Percentiles rank a stretch among this genome's conserved stretches.
Evolutionary conservation across 139 green algal genomes (phyloP).

Genomic region (Dunaliella primolecta): DNA sequence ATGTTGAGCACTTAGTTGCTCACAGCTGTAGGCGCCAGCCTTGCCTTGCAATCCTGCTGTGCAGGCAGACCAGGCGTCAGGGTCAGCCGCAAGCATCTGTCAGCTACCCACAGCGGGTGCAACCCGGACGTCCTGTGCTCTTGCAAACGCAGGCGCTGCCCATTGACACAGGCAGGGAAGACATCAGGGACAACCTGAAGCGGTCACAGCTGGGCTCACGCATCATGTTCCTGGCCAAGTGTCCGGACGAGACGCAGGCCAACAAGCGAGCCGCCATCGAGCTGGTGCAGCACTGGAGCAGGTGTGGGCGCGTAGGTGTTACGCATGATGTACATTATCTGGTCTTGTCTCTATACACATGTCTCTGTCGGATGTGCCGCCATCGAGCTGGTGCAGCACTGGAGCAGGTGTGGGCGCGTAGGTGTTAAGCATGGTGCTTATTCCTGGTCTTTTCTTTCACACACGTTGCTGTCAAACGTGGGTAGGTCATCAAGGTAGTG

Average conservation of each 20-base stretch:
- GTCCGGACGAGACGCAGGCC: constrained; percentile 35
- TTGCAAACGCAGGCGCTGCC: constrained; percentile 28
- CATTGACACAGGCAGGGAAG: constrained; percentile 46
- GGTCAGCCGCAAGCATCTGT: too few species aligned
- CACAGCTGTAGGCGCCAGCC: too few species aligned
- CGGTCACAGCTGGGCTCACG: constrained; percentile 36
- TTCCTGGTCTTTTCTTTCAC: too few species aligned
- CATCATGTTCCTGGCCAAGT: constrained; percentile 50
- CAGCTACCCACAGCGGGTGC: too few species aligned
- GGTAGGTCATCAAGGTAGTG: constrained; percentile 42
- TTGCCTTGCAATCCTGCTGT: too few species aligned
- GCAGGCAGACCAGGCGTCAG: too few species aligned
- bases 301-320: not conserved
- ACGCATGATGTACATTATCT: not conserved
- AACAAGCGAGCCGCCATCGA: constrained; percentile 41
- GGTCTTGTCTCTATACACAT: too few species aligned
- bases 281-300: constrained; percentile 42
- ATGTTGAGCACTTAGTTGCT: too few species aligned
- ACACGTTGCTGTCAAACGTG: too few species aligned
- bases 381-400: constrained; percentile 43
- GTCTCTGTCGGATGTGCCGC: too few species aligned
- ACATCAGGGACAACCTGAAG: constrained; percentile 40
- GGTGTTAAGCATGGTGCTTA: not conserved
- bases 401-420: constrained; percentile 15
- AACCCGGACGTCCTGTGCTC: too few species aligned